Evolutionary conservation across 306 rosid species (phyloP), one percentile per base, ranked within the genome.

Genomic region (Castanospermum australe): DNA sequence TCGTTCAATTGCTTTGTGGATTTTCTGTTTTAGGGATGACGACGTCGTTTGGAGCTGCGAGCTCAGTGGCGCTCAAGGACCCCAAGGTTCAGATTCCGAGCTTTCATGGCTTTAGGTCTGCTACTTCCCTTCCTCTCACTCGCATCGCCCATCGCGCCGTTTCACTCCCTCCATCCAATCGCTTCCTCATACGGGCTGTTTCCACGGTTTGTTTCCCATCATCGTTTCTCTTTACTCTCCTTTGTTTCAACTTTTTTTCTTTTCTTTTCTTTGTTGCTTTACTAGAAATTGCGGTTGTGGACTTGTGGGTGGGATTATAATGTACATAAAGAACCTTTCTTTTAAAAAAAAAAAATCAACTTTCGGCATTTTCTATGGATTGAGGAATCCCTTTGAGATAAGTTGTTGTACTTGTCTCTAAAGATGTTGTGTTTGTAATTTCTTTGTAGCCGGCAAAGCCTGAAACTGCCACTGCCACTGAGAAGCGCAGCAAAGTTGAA

Each of bases 401-500:
- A 6, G 13, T 10, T 10, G 41, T n/a, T 15, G n/a, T 44, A 5
- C 28, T 18, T 21, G 32, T 22, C 38, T 68, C 14, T 22, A 20
- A 35, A 30, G 6, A 39, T 48, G 68, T 70, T 36, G 47, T 75
- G 71, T 13, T 21, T 77, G 52, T 52, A 24, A 77, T 47, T 73
- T 66, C 15, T 33, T 63, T 73, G 79, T 83, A 93, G 98, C 91
- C 97, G 4, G 74, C 89, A 24, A 90, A 85, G 88, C 76, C 94
- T 5, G 86, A 79, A 73, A 80, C 90, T 73, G 84, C 69, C 6
- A 77, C 89, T 7, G 84, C 69, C 6, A 77, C 89, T 7, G 92
- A 79, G 84, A 96, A 96, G 90, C 92, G 99, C 8, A 95, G 98
- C 81, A 96, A 96, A 82, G 98, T 96, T n/a, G 99, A 96, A 52